Conservation (phyloP, 768 basidiomycete genomes). For the Macrolepiota albuminosa region DNA sequence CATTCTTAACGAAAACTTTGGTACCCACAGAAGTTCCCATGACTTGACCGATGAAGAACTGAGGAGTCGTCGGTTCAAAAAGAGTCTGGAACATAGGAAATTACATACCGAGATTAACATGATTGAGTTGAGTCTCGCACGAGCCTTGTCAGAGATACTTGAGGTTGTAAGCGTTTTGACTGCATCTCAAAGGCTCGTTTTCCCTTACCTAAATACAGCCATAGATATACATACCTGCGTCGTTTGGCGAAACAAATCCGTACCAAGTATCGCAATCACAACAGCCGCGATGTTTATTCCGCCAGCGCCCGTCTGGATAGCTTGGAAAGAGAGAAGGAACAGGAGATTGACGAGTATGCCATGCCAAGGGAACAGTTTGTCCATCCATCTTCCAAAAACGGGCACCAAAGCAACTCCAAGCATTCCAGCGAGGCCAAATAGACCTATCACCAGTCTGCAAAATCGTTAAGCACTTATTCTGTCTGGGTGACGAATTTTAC, state of each 20-base stretch:
- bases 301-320: slow-evolving; percentile 65
- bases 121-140: slow-evolving; percentile 74
- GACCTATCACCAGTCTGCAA: slow-evolving; percentile 51
- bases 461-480: background rate
- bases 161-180: background rate
- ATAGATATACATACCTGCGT: slow-evolving; percentile 65
- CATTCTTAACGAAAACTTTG: slow-evolving; percentile 59
- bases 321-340: slow-evolving; percentile 45
- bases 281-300: slow-evolving; percentile 69
- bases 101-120: slow-evolving; percentile 55
- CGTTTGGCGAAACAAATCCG: slow-evolving; percentile 74
- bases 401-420: slow-evolving; percentile 69
- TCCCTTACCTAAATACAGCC: slow-evolving; percentile 47
- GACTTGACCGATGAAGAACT: slow-evolving; percentile 78
- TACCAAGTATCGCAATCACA: slow-evolving; percentile 60
- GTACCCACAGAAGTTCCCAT: slow-evolving; percentile 78
- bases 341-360: slow-evolving; percentile 56
- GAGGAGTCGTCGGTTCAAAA: background rate
- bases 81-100: background rate
- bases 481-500: slow-evolving; percentile 13
- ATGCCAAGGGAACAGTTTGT: slow-evolving; percentile 73
- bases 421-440: slow-evolving; percentile 73
- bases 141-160: slow-evolving; percentile 40
- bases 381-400: slow-evolving; percentile 62
- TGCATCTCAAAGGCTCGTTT: background rate